These are phyloP conservation scores for Thalassiosira delicatula DNA, from an alignment of 352 stramenopile species.

Conservation along the genomic window DNA sequence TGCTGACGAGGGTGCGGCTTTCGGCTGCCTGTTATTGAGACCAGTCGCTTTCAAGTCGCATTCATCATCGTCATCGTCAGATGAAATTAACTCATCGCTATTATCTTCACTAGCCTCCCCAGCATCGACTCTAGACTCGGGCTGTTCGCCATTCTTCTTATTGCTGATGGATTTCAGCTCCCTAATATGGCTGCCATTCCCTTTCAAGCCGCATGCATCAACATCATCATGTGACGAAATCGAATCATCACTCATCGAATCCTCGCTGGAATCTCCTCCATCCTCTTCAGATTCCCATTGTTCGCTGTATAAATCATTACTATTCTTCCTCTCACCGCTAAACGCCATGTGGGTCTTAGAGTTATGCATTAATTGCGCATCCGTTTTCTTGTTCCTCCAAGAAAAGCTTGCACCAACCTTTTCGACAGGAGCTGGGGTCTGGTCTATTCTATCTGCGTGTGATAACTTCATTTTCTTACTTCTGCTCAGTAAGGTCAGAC, in stretches of 20 bases:
- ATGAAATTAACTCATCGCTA: slow-evolving; percentile 11
- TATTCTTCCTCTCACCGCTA: slow-evolving; percentile 18
- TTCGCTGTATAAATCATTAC: slow-evolving; percentile 6
- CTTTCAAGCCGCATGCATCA: too few relatives aligned
- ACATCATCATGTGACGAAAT: too few relatives aligned
- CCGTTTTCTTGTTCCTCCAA: background rate
- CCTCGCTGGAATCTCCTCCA: slow-evolving; percentile 9
- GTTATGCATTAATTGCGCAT: background rate
- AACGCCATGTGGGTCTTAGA: background rate
- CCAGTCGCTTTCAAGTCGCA: background rate
- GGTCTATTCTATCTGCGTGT: background rate
- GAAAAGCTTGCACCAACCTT: background rate
- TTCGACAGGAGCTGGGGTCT: background rate
- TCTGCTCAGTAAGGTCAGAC: background rate
- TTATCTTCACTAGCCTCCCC: slow-evolving; percentile 6
- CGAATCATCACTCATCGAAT: slow-evolving; percentile 30
- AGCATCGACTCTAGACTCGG: slow-evolving; percentile 2
- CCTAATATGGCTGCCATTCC: too few relatives aligned
- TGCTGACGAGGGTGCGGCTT: background rate
- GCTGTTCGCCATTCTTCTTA: too few relatives aligned
- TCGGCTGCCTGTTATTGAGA: background rate
- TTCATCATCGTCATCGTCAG: slow-evolving; percentile 14
- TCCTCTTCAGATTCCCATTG: slow-evolving; percentile 7
- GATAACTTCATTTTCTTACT: background rate
- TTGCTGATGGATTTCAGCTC: too few relatives aligned